Evolutionary conservation across 495 filamentous ascomycete genomes (phyloP).

Genomic region (Collariella sp.): DNA sequence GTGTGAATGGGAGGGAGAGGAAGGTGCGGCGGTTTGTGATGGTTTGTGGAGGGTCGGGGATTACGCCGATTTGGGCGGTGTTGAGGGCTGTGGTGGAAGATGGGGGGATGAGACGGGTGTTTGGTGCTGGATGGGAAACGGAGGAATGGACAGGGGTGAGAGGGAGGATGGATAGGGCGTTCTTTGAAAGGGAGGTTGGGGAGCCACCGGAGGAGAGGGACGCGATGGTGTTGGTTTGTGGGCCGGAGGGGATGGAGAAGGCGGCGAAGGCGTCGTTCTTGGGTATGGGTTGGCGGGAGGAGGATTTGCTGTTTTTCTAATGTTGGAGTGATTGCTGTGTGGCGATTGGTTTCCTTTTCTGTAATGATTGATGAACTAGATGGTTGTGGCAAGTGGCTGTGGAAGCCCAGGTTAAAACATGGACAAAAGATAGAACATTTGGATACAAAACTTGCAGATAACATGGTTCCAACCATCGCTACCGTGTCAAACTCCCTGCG

Average conservation of each 20-base stretch:
- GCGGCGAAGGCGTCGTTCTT: conserved; percentile 53
- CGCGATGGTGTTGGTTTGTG: conserved; percentile 73
- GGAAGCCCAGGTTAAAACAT: too few relatives aligned
- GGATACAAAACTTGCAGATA: too few relatives aligned
- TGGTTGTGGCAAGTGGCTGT: too few relatives aligned
- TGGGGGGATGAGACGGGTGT: conserved; percentile 42
- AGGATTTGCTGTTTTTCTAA: conserved; percentile 74
- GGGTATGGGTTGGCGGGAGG: conserved; percentile 65
- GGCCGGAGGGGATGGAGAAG: conserved; percentile 71
- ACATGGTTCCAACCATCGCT: too few relatives aligned
- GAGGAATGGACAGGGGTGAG: conserved; percentile 59
- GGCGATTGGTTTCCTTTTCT: too few relatives aligned
- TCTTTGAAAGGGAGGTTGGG: conserved; percentile 56
- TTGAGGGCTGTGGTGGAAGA: conserved; percentile 57
- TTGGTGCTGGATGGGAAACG: conserved; percentile 72
- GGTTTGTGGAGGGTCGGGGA: conserved; percentile 83
- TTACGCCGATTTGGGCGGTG: conserved; percentile 90
- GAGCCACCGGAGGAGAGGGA: conserved; percentile 33
- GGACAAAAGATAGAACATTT: too few relatives aligned
- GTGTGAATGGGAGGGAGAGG: conserved; percentile 51
- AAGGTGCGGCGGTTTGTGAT: conserved; percentile 66
- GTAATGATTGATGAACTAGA: too few relatives aligned
- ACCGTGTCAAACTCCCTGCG: too few relatives aligned
- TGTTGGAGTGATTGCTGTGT: too few relatives aligned
- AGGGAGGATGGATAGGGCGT: conserved; percentile 56